These are phyloP conservation scores for Cladosporium cucumerinum DNA, from an alignment of 2,329 filamentous ascomycete species.

Conservation along the genomic window DNA sequence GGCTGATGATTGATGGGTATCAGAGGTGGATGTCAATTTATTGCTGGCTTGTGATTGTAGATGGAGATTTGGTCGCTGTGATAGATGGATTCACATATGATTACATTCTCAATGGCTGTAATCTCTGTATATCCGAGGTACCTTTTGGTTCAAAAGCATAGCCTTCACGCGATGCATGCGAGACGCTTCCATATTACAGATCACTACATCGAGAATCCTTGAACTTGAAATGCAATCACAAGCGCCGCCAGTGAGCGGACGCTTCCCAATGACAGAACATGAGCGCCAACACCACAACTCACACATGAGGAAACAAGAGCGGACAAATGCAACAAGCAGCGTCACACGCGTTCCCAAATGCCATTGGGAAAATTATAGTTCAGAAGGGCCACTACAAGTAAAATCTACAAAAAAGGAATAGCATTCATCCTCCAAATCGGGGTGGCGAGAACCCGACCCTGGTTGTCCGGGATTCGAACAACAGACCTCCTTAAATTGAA, in stretches of 20 bases:
- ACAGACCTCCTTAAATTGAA: background rate
- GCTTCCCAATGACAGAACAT: background rate
- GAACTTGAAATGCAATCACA: background rate
- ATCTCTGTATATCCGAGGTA: background rate
- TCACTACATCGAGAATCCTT: background rate
- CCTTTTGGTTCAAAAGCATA: background rate
- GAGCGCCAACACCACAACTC: background rate
- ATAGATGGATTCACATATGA: background rate
- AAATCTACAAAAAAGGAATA: background rate
- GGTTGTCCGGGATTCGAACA: background rate
- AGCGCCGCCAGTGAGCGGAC: background rate
- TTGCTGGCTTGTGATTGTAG: background rate
- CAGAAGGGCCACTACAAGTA: background rate
- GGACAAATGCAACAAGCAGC: background rate
- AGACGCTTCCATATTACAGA: background rate
- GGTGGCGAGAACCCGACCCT: background rate
- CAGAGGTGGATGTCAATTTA: background rate
- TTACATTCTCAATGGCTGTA: background rate
- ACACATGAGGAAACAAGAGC: too few relatives aligned
- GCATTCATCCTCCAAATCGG: background rate
- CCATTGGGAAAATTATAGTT: background rate
- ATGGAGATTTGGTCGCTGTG: background rate
- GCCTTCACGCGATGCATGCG: background rate
- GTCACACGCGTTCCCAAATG: too few relatives aligned
- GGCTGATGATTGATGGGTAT: background rate